Evolutionary conservation across 371 early-diverging fungal genomes (phyloP), one percentile per base, ranked within the genome.

Genomic region (Nosema muscidifuracis): DNA sequence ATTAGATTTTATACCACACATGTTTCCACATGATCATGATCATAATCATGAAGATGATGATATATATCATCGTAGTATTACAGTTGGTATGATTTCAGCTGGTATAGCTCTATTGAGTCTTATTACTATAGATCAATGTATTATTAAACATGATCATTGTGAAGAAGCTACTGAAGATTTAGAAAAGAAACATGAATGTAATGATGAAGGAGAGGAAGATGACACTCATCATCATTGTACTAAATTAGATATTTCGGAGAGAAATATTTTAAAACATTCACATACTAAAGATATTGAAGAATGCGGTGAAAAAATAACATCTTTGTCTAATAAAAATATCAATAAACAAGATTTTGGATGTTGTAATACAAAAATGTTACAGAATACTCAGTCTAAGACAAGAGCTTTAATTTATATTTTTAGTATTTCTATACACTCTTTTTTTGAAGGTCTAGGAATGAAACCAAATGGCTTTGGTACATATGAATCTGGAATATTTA

Each of bases 381-480:
- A 77, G 50, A 67, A 76, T 12, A 65, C 73, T 12, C 74, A 74
- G 0, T 66, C 73, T 13, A 77, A 72, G 36, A 62, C 73, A 62
- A 71, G 80, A 60, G 83, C 79, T 0, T 64, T 81, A 16, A 72
- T 83, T 42, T 79, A 73, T 67, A 71, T 84, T 36, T 24, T 76
- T 6, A 77, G 80, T 1, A 74, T 84, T 63, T 80, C 80, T 63
- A 60, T 84, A 12, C 84, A 84, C 66, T 81, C 81, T n/a, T 82
- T 84, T 61, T 79, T 84, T 58, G 84, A 84, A 68, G 84, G 84
- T 18, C 51, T 84, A 28, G 81, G 62, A 24, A 63, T 73, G 28
- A 65, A 66, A 18, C 63, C 43, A 31, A 33, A 30, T 1, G n/a
- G 60, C 16, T 60, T 81, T 0, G 34, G 38, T 1, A 78, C 76